Base-by-base conservation (phyloP, 352 stramenopile species). In the Blastocystis sp. region DNA sequence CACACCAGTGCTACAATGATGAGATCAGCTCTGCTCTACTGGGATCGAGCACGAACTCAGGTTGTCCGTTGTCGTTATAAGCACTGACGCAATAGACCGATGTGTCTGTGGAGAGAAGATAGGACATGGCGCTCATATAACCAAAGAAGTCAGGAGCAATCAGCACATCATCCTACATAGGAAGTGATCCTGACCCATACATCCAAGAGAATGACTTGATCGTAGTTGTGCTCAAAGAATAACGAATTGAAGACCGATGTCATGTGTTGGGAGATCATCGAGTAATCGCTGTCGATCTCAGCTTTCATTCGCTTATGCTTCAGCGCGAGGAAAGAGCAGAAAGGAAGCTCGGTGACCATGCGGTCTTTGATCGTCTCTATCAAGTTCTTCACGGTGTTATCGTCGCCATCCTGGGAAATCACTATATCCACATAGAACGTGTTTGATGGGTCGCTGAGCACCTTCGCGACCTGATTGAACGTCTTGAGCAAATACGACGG, bases 101-200 rank as follows among this genome's bases (percentile, higher is more conserved):
- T 15, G 87, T 45, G 90, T 94, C 91, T 5, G 87, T 55, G 59
- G 95, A 93, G 45, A 96, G 90, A 34, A 96, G 69, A 20, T 91
- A 90, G 3, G 93, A 92, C 34, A 92, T 92, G 39, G 92, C 91
- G 53, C 91, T 92, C 90, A 96, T 94, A 68, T 94, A 94, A 18
- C 92, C 92, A 89, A 96, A 96, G 90, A 96, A 96, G 90, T 96
- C 94, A 4, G 90, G 88, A 41, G 93, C 92, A 76, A 94, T 92
- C 53, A 94, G 87, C 73, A 95, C 91, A 90, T 96, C 94, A 91
- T 96, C 94, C 92, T 96, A 94, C n/a, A 95, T 75, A 73, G 41
- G 54, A 90, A 50, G 34, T 64, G 76, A 66, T 4, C 18, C 5
- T 9, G 8, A 6, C 13, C 4, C 45, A 20, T 20, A 79, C 89